Conservation (phyloP, 495 filamentous ascomycete species). For the Penicillium manginii region DNA sequence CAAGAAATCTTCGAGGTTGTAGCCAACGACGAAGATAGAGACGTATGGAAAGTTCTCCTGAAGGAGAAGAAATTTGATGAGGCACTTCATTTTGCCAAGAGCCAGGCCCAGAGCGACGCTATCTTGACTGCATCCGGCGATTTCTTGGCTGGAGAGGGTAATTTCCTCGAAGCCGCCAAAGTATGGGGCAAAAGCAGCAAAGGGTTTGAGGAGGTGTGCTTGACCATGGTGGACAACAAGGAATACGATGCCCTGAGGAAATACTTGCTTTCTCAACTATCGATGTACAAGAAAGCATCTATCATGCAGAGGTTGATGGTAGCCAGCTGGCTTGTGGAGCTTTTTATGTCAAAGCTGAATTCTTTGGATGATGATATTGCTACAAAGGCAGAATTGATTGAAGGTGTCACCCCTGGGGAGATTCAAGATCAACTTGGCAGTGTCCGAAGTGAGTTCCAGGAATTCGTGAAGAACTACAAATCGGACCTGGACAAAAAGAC, state of each 20-base stretch:
- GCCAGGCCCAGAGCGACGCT: conserved; percentile 76
- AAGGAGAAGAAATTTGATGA: conserved; percentile 82
- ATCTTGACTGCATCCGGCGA: conserved; percentile 91
- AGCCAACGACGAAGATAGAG: conserved; percentile 84
- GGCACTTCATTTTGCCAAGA: conserved; percentile 79
- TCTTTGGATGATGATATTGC: conserved; percentile 91
- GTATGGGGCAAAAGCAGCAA: conserved; percentile 96
- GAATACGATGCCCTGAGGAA: conserved; percentile 91
- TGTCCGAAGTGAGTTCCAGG: conserved; percentile 79
- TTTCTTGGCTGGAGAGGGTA: conserved; percentile 75
- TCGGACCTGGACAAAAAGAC: conserved; percentile 87
- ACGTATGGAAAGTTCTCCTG: conserved; percentile 92
- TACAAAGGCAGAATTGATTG: conserved; percentile 82
- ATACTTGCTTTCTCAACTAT: conserved; percentile 85
- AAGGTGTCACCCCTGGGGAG: conserved; percentile 67
- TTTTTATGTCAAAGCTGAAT: conserved; percentile 97
- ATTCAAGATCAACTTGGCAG: conserved; percentile 70
- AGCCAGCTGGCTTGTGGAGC: conserved; percentile 90
- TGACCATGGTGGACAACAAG: conserved; percentile 85
- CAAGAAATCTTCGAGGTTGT: conserved; percentile 92
- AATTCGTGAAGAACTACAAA: conserved; percentile 83
- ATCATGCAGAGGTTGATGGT: conserved; percentile 96
- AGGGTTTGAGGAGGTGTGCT: conserved; percentile 91
- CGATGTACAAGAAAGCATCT: conserved; percentile 77
- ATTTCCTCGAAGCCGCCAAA: conserved; percentile 80